phyloP scores from a whole-genome alignment of 345 rosid genomes.

The Lenwebbia sp. region DNA sequence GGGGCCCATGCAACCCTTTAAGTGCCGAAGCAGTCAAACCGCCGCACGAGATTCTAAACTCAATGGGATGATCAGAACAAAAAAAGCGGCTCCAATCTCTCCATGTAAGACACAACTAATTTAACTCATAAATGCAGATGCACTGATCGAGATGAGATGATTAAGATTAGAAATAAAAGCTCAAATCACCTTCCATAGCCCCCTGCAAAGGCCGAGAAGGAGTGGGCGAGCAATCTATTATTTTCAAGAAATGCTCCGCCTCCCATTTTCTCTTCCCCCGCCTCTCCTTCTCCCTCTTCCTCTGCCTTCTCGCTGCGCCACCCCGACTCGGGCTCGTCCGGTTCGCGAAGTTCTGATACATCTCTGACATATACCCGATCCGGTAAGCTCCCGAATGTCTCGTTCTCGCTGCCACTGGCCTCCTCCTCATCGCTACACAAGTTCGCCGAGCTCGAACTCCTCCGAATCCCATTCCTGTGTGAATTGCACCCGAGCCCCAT shows the following conservation, averaged over 20 bases:
- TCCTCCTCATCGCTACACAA: conserved; percentile 30
- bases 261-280: conserved; percentile 63
- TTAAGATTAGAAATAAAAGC: not conserved
- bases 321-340: conserved; percentile 55
- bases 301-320: conserved; percentile 48
- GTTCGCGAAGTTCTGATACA: conserved; percentile 74
- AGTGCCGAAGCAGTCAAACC: too few species aligned
- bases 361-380: conserved; percentile 45
- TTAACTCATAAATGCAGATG: not conserved
- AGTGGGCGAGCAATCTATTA: conserved; percentile 58
- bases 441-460: conserved; percentile 30
- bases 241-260: conserved; percentile 75
- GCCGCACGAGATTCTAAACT: too few species aligned
- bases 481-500: conserved; percentile 2
- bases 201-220: conserved; percentile 65
- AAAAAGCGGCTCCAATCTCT: not conserved
- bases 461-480: conserved; percentile 4
- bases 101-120: not conserved
- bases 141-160: not conserved
- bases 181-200: conserved; percentile 72
- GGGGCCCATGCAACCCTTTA: too few species aligned
- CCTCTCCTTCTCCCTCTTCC: conserved; percentile 76
- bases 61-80: not conserved
- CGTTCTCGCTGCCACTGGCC: conserved; percentile 12
- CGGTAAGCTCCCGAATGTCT: conserved; percentile 37